Conservation (phyloP, 768 basidiomycete genomes). For the Mycena floridula region DNA sequence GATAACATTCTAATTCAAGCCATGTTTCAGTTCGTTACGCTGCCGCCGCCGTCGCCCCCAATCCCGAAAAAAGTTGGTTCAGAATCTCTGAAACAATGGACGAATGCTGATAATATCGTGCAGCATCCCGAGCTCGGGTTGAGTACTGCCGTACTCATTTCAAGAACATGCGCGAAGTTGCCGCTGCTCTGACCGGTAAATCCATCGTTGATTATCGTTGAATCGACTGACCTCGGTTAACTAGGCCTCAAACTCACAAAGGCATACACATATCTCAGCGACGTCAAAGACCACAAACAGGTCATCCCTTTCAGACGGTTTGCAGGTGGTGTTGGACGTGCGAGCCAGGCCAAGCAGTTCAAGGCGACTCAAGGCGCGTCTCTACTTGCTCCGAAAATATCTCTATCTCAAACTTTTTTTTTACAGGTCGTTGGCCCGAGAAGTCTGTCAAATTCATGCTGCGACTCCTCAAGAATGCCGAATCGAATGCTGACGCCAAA, state of each 20-base stretch:
- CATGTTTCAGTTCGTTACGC: constrained; percentile 83
- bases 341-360: constrained; percentile 94
- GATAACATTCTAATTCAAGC: background rate
- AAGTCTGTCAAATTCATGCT: constrained; percentile 96
- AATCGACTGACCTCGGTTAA: background rate
- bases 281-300: constrained; percentile 96
- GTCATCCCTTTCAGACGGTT: constrained; percentile 95
- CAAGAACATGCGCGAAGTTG: constrained; percentile 99
- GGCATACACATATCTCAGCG: constrained; percentile 90
- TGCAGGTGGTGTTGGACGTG: constrained; percentile 90
- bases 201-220: background rate
- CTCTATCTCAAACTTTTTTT: constrained; percentile 4
- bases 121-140: constrained; percentile 88
- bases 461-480: constrained; percentile 95
- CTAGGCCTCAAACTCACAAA: constrained; percentile 88
- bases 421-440: constrained; percentile 99
- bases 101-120: constrained; percentile 11
- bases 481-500: constrained; percentile 98
- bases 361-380: constrained; percentile 89
- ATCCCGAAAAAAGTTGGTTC: constrained; percentile 93
- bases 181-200: constrained; percentile 83
- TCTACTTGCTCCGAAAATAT: background rate
- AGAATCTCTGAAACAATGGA: constrained; percentile 6
- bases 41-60: constrained; percentile 76
- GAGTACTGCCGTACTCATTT: constrained; percentile 99